Base-by-base conservation (phyloP, 306 rosid genomes). In the Oemleria cerasiformis region DNA sequence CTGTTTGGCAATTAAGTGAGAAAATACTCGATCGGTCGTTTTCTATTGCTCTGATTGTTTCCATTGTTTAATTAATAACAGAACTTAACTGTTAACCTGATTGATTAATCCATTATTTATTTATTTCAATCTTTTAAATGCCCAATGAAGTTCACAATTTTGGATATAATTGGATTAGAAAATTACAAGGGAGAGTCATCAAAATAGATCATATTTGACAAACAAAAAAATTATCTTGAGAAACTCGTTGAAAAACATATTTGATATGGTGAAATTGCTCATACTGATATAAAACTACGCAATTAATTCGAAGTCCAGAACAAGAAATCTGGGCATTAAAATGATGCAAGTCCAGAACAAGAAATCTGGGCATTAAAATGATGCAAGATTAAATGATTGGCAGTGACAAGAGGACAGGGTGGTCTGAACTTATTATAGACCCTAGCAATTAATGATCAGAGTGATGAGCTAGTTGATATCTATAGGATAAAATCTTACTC, bases 1-100 rank as follows among this genome's bases (percentile, higher is more conserved):
- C 44, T 61, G 66, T 38, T 61, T 61, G 64, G 64, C 64, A 39
- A 34, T n/a, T 30, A n/a, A 30, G 36, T 30, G 42, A 59, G 64
- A 59, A 59, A 59, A 34, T 34, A 7, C 64, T 4, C 12, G 11
- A 56, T 56, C 36, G 36, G 36, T 30, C 36, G 36, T 30, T 30
- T 25, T 2, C 30, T 2, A 2, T 25, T 30, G 36, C 36, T 30
- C 0, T 30, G 36, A 30, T 30, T 30, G 36, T 50, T 14, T 8
- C 71, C 45, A n/a, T 9, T 14, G 4, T 49, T 34, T 19, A 51
- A 36, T 51, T 12, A 51, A 41, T 16, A 23, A 69, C 7, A 8
- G 15, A 69, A 23, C 21, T 53, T 41, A 20, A 19, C 43, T 30
- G 58, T 13, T 54, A 40, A 14, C 21, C 3, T 69, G 63, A 9